phyloP scores from a whole-genome alignment of 495 filamentous ascomycete species.

The Penicillium lagena region DNA sequence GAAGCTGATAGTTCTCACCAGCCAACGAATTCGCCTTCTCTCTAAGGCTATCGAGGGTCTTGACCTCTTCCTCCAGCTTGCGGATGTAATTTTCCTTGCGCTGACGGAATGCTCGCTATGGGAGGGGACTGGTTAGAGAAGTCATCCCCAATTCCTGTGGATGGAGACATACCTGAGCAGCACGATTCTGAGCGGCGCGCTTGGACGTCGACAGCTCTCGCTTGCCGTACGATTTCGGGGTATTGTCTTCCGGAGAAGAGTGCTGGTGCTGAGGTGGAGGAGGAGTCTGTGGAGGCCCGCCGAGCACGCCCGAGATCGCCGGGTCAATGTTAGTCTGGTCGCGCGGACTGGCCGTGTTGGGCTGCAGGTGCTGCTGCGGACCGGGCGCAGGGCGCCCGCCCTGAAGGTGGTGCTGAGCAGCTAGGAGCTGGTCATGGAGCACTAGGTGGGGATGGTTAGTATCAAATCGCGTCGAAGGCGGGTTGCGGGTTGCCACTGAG shows the following conservation, averaged over 20 bases:
- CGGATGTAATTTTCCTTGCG: slow-evolving; percentile 98
- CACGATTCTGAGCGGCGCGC: slow-evolving; percentile 92
- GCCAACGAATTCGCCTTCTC: slow-evolving; percentile 68
- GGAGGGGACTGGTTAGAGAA: too few relatives aligned
- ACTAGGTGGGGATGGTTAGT: slow-evolving; percentile 22
- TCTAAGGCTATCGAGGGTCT: slow-evolving; percentile 63
- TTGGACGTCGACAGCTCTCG: slow-evolving; percentile 91
- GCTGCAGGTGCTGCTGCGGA: slow-evolving; percentile 37
- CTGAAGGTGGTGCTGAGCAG: slow-evolving; percentile 40
- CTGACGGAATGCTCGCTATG: slow-evolving; percentile 83
- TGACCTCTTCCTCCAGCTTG: slow-evolving; percentile 86
- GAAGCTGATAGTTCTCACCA: slow-evolving; percentile 79
- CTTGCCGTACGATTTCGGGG: slow-evolving; percentile 57
- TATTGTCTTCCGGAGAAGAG: slow-evolving; percentile 25
- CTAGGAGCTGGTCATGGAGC: slow-evolving; percentile 49
- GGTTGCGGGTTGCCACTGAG: background rate
- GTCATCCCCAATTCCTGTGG: too few relatives aligned
- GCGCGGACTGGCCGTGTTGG: slow-evolving; percentile 37
- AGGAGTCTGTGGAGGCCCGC: slow-evolving; percentile 31
- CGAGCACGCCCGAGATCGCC: slow-evolving; percentile 43
- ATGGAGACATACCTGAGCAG: slow-evolving; percentile 72
- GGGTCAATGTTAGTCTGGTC: slow-evolving; percentile 48
- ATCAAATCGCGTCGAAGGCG: too few relatives aligned
- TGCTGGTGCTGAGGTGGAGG: slow-evolving; percentile 25
- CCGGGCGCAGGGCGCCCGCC: slow-evolving; percentile 25